phyloP scores from a whole-genome alignment of 2,329 filamentous ascomycete species.

The Corynespora cassiicola region DNA sequence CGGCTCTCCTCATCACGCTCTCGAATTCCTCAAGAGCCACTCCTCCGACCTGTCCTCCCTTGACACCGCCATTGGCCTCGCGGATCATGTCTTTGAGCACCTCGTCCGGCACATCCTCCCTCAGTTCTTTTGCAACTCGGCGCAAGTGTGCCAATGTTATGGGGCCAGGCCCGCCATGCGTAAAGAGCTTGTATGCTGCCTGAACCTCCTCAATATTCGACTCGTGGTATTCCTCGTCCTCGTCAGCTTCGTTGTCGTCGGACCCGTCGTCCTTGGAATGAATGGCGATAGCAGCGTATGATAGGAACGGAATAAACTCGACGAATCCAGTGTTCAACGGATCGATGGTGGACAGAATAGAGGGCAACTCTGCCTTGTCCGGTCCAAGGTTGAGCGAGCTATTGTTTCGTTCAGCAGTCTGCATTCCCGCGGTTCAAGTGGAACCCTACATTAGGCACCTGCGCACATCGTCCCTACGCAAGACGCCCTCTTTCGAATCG shows the following conservation, averaged over 20 bases:
- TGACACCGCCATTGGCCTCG: conserved; percentile 84
- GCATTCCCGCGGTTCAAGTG: neutral
- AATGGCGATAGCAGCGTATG: conserved; percentile 86
- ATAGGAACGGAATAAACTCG: conserved; percentile 80
- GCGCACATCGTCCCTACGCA: conserved; percentile 53
- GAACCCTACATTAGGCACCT: conserved; percentile 58
- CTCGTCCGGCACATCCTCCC: conserved; percentile 84
- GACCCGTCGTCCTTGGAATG: conserved; percentile 51
- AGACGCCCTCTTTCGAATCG: conserved; percentile 66
- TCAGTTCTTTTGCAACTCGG: conserved; percentile 79
- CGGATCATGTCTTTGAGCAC: conserved; percentile 91
- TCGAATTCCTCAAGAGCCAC: conserved; percentile 84
- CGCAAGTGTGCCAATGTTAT: conserved; percentile 83
- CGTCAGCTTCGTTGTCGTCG: conserved; percentile 36
- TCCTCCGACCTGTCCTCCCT: conserved; percentile 66
- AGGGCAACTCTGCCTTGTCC: conserved; percentile 70
- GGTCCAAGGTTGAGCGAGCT: conserved; percentile 83
- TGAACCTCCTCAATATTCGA: conserved; percentile 71
- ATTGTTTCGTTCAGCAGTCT: conserved; percentile 5
- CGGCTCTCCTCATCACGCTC: conserved; percentile 82
- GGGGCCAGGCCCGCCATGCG: conserved; percentile 61
- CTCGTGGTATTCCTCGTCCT: conserved; percentile 38
- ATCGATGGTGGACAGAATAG: conserved; percentile 83
- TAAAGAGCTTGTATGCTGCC: conserved; percentile 84
- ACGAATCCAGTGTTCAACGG: conserved; percentile 81